Percentiles rank a stretch among this genome's conserved stretches.
phyloP scores from a whole-genome alignment of 768 basidiomycete species.

The Pisolithus microcarpus region DNA sequence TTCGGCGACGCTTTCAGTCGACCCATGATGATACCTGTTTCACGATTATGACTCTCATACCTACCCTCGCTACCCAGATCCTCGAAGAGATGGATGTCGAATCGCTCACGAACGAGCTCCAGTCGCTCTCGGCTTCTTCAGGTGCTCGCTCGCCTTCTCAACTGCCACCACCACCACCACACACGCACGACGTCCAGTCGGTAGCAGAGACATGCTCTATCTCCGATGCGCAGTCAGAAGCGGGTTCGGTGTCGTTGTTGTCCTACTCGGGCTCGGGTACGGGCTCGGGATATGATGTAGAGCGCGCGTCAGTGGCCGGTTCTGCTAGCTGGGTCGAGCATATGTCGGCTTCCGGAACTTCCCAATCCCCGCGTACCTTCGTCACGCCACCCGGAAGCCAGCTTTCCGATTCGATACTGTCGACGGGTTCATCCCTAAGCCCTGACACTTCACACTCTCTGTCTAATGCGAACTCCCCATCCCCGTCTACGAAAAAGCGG shows the following conservation, averaged over 20 bases:
- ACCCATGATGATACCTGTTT: conserved; percentile 74
- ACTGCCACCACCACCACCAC: conserved; percentile 8
- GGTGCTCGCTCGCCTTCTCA: conserved; percentile 11
- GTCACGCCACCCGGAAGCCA: conserved; percentile 9
- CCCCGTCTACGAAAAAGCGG: conserved; percentile 33
- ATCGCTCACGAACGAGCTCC: conserved; percentile 50
- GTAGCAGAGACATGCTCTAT: conserved; percentile 31
- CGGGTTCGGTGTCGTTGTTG: conserved; percentile 34
- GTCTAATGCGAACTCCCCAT: conserved; percentile 2
- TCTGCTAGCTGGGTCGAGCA: conserved; percentile 42
- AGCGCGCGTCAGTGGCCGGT: conserved; percentile 29
- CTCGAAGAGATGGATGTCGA: conserved; percentile 76
- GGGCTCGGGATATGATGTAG: conserved; percentile 33
- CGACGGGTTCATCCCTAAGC: conserved; percentile 30
- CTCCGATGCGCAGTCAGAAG: conserved; percentile 39
- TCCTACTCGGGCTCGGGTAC: conserved; percentile 32
- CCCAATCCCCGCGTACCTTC: conserved; percentile 3
- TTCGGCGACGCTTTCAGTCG: conserved; percentile 65
- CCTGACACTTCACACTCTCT: conserved; percentile 2
- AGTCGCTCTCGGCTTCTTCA: conserved; percentile 35
- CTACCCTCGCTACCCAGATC: conserved; percentile 58
- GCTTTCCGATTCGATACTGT: conserved; percentile 39
- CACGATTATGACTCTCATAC: conserved; percentile 64
- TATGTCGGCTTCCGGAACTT: conserved; percentile 19
- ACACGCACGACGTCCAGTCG: conserved; percentile 23